Conservation (phyloP, 2,329 filamentous ascomycete genomes). For the Aspergillus fumigatiaffinis region DNA sequence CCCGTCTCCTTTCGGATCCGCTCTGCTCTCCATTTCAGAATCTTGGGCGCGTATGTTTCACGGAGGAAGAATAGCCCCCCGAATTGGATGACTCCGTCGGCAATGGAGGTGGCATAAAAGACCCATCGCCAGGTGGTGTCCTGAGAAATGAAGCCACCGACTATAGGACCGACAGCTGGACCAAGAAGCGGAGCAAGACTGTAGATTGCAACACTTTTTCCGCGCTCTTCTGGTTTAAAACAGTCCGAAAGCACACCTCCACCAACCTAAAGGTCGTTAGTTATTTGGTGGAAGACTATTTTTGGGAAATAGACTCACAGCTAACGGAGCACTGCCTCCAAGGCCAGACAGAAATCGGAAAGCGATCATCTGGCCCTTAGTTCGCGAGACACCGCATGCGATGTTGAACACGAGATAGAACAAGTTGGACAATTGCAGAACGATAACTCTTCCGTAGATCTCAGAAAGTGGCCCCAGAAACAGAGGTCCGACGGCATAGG, state of each 20-base stretch:
- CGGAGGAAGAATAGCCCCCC: constrained; percentile 59
- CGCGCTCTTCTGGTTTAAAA: constrained; percentile 59
- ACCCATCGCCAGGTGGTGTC: constrained; percentile 68
- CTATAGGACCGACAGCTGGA: constrained; percentile 62
- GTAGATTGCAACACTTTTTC: constrained; percentile 60
- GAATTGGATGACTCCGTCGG: constrained; percentile 58
- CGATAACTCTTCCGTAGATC: constrained; percentile 52
- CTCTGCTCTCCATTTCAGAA: constrained; percentile 57
- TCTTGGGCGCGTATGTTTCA: constrained; percentile 63
- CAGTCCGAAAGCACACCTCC: constrained; percentile 54
- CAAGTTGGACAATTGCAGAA: constrained; percentile 54
- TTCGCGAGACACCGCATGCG: constrained; percentile 55
- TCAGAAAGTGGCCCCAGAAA: constrained; percentile 53
- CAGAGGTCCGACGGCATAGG: constrained; percentile 52
- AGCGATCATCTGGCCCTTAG: constrained; percentile 51
- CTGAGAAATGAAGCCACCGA: constrained; percentile 62
- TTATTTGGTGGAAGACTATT: not conserved
- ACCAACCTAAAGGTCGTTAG: constrained; percentile 33
- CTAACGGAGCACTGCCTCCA: constrained; percentile 55
- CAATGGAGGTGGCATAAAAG: constrained; percentile 65
- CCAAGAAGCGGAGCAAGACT: constrained; percentile 61
- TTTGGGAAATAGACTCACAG: constrained; percentile 30
- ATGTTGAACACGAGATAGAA: constrained; percentile 58
- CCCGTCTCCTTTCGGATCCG: constrained; percentile 42
- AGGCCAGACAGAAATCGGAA: constrained; percentile 58